Evolutionary conservation across 495 filamentous ascomycete species (phyloP), one percentile per base, ranked within the genome.

Genomic region (Articulospora tetracladia): DNA sequence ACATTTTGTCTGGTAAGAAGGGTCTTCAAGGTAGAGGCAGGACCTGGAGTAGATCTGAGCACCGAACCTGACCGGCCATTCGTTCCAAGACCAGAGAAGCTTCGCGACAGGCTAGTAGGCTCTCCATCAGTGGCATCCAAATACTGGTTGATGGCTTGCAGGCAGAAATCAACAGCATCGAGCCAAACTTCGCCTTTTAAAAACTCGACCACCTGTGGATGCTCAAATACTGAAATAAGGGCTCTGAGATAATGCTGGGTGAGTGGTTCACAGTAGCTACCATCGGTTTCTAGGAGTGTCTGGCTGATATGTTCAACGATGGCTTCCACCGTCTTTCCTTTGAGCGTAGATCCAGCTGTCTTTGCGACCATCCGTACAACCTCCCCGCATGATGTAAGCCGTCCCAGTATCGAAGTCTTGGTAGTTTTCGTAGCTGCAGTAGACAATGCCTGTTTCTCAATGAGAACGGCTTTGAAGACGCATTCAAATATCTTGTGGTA

Each of bases 401-500:
- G 83, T 13, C 76, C 71, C 26, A 75, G 70, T 41, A 82, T 76
- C 4, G 70, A 67, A 60, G 70, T 76, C 53, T 71, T 79, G 50
- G 73, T 72, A 44, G 69, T 80, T 26, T 70, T 65, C 26, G 75
- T 76, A 59, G 79, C 84, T 34, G 83, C 79, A 57, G 77, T 76
- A 53, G 84, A 79, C 65, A 85, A 90, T 23, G 74, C 60, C 25
- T 86, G 76, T 67, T 86, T 88, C 59, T 97, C 92, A 12, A 75
- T 67, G 20, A 86, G 76, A 8, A 84, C 74, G 61, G 83, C 85
- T 36, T 79, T 76, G 67, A 97, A 97, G 17, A 98, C 73, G 0
- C 83, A 82, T 66, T 97, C 92, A 61, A 87, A 92, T 26, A 97
- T 85, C 50, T 80, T 81, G 66, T 95, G 89, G 66, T 88, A 96